Conservation (phyloP, 768 basidiomycete genomes). For the Thelephora ganbajun region DNA sequence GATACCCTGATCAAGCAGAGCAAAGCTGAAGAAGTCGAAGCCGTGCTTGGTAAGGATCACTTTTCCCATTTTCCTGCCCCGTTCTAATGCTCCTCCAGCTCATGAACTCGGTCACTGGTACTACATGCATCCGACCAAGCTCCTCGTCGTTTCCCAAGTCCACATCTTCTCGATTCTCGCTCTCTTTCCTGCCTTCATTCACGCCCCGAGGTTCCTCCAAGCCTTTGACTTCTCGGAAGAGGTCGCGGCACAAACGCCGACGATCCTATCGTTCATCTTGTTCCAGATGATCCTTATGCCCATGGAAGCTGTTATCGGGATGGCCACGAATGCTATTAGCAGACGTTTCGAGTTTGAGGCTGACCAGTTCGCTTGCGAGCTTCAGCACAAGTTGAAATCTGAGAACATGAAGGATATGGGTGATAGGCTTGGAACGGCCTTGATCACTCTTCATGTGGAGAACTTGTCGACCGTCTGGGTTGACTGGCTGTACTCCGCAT, state of each 20-base stretch:
- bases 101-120: slow-evolving; percentile 98
- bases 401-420: slow-evolving; percentile 75
- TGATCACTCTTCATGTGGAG: slow-evolving; percentile 80
- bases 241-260: slow-evolving; percentile 56
- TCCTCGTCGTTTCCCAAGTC: slow-evolving; percentile 73
- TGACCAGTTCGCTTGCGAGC: slow-evolving; percentile 72
- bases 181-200: slow-evolving; percentile 82
- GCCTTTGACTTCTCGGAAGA: slow-evolving; percentile 67
- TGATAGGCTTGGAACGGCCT: slow-evolving; percentile 65
- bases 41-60: slow-evolving; percentile 53
- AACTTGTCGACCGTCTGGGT: slow-evolving; percentile 91
- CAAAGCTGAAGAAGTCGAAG: slow-evolving; percentile 86
- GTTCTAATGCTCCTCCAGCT: slow-evolving; percentile 26
- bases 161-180: slow-evolving; percentile 82
- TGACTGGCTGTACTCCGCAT: slow-evolving; percentile 92
- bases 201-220: slow-evolving; percentile 61
- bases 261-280: slow-evolving; percentile 75
- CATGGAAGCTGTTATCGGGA: slow-evolving; percentile 57
- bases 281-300: slow-evolving; percentile 81
- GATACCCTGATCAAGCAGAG: slow-evolving; percentile 92
- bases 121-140: slow-evolving; percentile 78
- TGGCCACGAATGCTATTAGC: slow-evolving; percentile 69
- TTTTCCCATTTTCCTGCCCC: neutral
- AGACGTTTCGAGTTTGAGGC: slow-evolving; percentile 89
- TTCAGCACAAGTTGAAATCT: slow-evolving; percentile 34